Percentiles rank a stretch among this genome's conserved stretches.
Evolutionary conservation across 441 rosid species (phyloP).

Genomic region (Kokia cookei): DNA sequence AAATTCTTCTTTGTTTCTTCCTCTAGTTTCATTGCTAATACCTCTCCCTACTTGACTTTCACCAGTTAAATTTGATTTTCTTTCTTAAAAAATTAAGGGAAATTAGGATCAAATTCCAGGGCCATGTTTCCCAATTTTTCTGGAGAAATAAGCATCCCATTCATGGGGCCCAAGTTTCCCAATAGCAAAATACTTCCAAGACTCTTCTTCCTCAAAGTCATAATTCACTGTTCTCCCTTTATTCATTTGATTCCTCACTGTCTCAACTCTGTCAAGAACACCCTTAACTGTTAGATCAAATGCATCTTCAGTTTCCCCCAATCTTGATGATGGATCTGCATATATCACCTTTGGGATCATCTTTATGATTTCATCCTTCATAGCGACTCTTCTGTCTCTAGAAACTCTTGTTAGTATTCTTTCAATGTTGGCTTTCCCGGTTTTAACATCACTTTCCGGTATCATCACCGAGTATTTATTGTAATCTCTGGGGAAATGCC

Average conservation of each 20-base stretch:
- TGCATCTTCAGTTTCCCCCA: slow-evolving; percentile 60
- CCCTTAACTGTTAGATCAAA: slow-evolving; percentile 65
- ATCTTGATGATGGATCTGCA: slow-evolving; percentile 47
- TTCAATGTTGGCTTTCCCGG: slow-evolving; percentile 49
- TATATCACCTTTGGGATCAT: slow-evolving; percentile 61
- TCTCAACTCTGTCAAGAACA: slow-evolving; percentile 49
- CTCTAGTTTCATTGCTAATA: background rate
- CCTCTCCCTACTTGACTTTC: background rate
- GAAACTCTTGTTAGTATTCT: slow-evolving; percentile 39
- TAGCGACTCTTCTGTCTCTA: slow-evolving; percentile 24
- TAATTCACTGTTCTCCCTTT: slow-evolving; percentile 28
- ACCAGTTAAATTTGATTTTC: background rate
- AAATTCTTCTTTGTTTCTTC: background rate
- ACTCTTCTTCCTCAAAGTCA: slow-evolving; percentile 35
- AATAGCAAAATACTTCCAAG: slow-evolving; percentile 60
- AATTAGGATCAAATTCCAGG: background rate
- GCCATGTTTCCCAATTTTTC: slow-evolving; percentile 1
- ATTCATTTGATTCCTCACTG: slow-evolving; percentile 28
- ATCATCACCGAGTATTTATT: slow-evolving; percentile 59
- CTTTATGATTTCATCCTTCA: slow-evolving; percentile 58
- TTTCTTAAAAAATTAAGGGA: background rate
- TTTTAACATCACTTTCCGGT: slow-evolving; percentile 38
- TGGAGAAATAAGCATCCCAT: slow-evolving; percentile 48
- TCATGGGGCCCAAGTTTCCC: slow-evolving; percentile 44
- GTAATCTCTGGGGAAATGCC: slow-evolving; percentile 74